These are phyloP conservation scores for Brasilioporus rufonigricans DNA, from an alignment of 768 basidiomycete genomes.

Conservation along the genomic window DNA sequence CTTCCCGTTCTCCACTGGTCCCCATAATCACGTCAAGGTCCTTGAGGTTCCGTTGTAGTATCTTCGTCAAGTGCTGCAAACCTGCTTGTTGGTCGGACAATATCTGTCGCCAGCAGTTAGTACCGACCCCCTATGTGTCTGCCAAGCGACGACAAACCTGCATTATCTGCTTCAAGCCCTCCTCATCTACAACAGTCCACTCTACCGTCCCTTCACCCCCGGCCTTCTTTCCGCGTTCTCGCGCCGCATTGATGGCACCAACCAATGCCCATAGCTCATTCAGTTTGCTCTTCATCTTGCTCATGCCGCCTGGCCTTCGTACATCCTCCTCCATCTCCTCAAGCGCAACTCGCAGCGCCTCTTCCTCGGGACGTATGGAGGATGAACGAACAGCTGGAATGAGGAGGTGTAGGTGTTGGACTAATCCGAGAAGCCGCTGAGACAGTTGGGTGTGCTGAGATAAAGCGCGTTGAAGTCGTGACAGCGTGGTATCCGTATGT, in stretches of 20 bases:
- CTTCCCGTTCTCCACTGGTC: slow-evolving; percentile 37
- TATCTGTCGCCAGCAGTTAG: slow-evolving; percentile 45
- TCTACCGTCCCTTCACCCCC: slow-evolving; percentile 45
- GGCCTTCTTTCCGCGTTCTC: slow-evolving; percentile 47
- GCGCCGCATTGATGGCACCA: slow-evolving; percentile 62
- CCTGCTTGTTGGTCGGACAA: slow-evolving; percentile 77
- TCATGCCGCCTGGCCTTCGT: slow-evolving; percentile 46
- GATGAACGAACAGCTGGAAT: slow-evolving; percentile 75
- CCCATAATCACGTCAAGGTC: slow-evolving; percentile 68
- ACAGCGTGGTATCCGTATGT: slow-evolving; percentile 64
- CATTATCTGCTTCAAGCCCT: slow-evolving; percentile 72
- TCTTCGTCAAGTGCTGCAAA: slow-evolving; percentile 74
- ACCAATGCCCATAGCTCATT: slow-evolving; percentile 87
- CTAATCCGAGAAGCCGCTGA: slow-evolving; percentile 65
- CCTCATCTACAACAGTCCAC: slow-evolving; percentile 87
- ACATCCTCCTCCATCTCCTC: slow-evolving; percentile 78
- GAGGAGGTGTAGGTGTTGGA: slow-evolving; percentile 76
- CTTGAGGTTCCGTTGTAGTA: slow-evolving; percentile 59
- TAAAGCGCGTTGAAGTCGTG: slow-evolving; percentile 62
- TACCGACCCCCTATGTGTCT: neutral
- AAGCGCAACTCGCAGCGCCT: slow-evolving; percentile 63
- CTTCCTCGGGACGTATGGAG: slow-evolving; percentile 78
- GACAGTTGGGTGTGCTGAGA: slow-evolving; percentile 66
- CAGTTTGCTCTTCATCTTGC: slow-evolving; percentile 66
- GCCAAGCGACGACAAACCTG: slow-evolving; percentile 46